A percentile compares a stretch with the other conserved stretches of the same genome.
These are phyloP conservation scores for Centella asiatica DNA, from an alignment of 129 eudicot genomes.

Conservation along the genomic window DNA sequence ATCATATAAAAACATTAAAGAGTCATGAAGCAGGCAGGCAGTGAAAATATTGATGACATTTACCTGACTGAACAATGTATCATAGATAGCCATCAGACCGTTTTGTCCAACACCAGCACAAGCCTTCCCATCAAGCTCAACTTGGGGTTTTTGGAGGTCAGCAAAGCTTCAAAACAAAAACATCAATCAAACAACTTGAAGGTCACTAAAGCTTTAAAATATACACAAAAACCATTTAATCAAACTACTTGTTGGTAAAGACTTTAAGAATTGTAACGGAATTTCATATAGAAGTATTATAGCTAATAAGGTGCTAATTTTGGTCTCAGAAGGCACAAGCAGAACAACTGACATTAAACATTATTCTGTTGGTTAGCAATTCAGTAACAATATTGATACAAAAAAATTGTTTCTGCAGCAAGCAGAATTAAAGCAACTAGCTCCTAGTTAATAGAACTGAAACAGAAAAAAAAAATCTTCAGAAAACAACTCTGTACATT, in stretches of 20 bases:
- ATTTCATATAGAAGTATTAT: no score
- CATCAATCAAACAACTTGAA: not conserved
- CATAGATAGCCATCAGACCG: constrained; percentile 97
- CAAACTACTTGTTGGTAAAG: not conserved
- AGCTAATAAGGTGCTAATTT: no score
- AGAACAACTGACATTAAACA: no score
- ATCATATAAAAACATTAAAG: not conserved
- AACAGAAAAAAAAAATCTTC: no score
- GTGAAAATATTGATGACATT: not conserved
- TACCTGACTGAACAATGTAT: constrained; percentile 92
- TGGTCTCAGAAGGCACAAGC: no score
- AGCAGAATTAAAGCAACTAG: not conserved
- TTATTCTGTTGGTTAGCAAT: no score
- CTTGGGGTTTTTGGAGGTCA: constrained; percentile 90
- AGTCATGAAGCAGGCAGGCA: no score
- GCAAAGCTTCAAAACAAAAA: constrained; percentile 50
- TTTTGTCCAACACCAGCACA: constrained; percentile 98
- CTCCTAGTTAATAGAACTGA: no score
- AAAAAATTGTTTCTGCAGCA: not conserved
- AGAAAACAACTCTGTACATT: no score
- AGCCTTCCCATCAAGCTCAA: constrained; percentile 91
- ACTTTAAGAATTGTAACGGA: no score
- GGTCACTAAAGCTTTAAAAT: no score
- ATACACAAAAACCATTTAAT: constrained; percentile 3
- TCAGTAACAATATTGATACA: no score